These are phyloP conservation scores for Ogataea methanolica DNA, from an alignment of 805 yeast genomes.

Conservation along the genomic window DNA sequence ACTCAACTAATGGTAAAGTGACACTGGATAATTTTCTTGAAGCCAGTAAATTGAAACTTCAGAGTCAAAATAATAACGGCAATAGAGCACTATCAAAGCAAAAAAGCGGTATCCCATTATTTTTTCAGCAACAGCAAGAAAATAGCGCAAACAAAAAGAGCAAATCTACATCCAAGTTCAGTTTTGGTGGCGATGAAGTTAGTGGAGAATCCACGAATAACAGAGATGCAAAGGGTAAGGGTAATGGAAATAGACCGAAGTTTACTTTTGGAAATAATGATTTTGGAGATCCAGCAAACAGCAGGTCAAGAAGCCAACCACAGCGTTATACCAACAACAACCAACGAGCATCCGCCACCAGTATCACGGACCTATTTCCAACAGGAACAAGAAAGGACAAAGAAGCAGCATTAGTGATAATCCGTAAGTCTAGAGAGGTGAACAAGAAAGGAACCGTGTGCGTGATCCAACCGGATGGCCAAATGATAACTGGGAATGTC, in stretches of 20 bases:
- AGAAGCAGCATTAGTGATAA: constrained; percentile 22
- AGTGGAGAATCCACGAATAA: background rate
- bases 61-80: background rate
- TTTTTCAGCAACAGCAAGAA: background rate
- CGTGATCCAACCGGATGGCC: constrained; percentile 13
- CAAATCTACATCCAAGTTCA: background rate
- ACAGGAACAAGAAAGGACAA: constrained; percentile 26
- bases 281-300: background rate
- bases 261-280: background rate
- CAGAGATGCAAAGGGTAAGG: background rate
- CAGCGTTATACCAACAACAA: background rate
- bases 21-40: background rate
- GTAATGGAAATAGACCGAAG: background rate
- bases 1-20: background rate
- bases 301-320: background rate
- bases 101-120: background rate
- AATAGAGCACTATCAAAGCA: background rate
- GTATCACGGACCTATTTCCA: constrained; percentile 4
- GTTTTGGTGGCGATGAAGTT: background rate
- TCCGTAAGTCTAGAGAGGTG: constrained; percentile 12
- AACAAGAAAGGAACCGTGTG: constrained; percentile 17
- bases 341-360: background rate
- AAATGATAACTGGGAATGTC: constrained; percentile 9
- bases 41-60: background rate
- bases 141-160: background rate